Base-by-base conservation (phyloP, 352 stramenopile genomes). In the Globisporangium echinulatum region DNA sequence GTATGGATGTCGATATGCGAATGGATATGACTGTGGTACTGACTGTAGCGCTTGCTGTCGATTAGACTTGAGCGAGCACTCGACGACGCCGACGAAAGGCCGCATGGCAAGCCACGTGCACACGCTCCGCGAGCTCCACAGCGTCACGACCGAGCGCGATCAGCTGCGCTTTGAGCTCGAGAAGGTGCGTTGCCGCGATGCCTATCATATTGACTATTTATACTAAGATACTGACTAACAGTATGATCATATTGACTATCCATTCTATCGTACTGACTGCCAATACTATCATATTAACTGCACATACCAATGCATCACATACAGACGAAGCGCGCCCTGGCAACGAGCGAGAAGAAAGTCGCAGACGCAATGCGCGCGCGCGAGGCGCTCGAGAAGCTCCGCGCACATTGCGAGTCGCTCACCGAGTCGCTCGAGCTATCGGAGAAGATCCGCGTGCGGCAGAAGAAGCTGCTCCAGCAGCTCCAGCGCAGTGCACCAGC, bases 371-470 rank as follows among this genome's bases (percentile, higher is more conserved):
- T 49, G 36, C 77, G 81, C 39, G 72, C 68, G 52, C 84, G 76
- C 33, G 74, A 79, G 11, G 73, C 79, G 0, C 87, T 87, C 60
- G 71, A 86, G 33, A 83, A 88, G 56, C 77, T 92, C 40, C 85
- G 90, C 50, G 61, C 59, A 2, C 85, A 92, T 47, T 94, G 83
- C 40, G 77, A 82, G 33, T 87, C 78, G 33, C 64, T 94, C 33
- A 81, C 92, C 51, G 70, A 94, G 47, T 92, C 82, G 7, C 66
- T 94, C 7, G 78, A 92, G 14, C 66, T 94, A 42, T 93, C 83
- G 0, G 83, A 94, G 57, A 87, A 76, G 42, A 92, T 93, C 61
- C 71, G 85, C 44, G 55, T 82, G 7, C 64, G 80, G 0, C 83
- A 94, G 57, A 94, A 94, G 69, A 88, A 84, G 54, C 54, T 92